Evolutionary conservation across 2,329 filamentous ascomycete genomes (phyloP).

Genomic region (Diaporthe destruens): DNA sequence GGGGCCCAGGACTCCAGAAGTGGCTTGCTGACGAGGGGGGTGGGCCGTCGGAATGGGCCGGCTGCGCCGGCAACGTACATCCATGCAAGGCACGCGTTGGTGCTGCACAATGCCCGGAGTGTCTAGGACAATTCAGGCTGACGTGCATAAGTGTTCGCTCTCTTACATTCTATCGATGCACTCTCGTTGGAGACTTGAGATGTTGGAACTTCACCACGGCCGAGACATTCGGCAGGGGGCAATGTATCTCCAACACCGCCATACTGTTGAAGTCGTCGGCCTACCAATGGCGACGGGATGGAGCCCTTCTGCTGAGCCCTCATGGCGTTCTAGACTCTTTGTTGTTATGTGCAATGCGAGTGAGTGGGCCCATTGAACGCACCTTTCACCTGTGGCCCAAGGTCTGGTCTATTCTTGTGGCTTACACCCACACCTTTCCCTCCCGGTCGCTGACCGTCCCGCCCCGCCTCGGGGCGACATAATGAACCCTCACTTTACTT

Average conservation of each 20-base stretch:
- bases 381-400: background rate
- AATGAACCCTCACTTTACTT: background rate
- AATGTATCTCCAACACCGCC: slow-evolving; percentile 15
- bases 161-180: background rate
- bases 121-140: slow-evolving; percentile 10
- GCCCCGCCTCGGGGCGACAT: background rate
- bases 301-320: background rate
- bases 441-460: background rate
- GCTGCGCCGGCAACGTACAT: background rate
- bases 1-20: background rate
- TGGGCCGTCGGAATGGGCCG: slow-evolving; percentile 27
- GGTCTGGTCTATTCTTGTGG: slow-evolving; percentile 6
- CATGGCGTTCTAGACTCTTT: background rate
- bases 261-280: background rate
- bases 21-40: slow-evolving; percentile 23
- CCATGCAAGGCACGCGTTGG: slow-evolving; percentile 10
- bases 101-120: slow-evolving; percentile 1
- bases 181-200: background rate
- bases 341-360: background rate
- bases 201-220: background rate
- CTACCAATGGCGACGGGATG: slow-evolving; percentile 11
- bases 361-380: background rate
- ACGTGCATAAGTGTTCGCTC: slow-evolving; percentile 20
- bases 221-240: slow-evolving; percentile 13
- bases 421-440: slow-evolving; percentile 12